These are phyloP conservation scores for Chlorella ohadii DNA, from an alignment of 139 green algal species.

Conservation along the genomic window DNA sequence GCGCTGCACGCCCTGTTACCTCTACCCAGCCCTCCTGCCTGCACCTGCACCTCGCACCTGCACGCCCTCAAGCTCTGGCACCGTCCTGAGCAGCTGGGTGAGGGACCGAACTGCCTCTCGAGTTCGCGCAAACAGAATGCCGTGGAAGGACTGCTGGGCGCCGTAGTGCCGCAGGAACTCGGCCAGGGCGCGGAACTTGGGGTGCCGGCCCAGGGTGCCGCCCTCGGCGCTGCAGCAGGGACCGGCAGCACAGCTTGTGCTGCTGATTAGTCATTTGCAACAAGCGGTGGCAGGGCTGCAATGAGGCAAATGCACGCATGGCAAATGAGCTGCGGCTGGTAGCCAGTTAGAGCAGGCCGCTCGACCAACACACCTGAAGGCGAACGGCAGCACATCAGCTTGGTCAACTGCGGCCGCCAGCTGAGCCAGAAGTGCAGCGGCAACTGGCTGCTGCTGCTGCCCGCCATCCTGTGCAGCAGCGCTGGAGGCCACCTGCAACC, in stretches of 20 bases:
- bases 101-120: constrained; percentile 37
- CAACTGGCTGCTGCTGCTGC: neutral
- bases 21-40: too few relatives aligned
- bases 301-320: too few relatives aligned
- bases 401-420: neutral
- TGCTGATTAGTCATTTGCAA: neutral
- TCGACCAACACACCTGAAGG: neutral
- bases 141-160: constrained; percentile 19
- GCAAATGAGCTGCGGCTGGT: too few relatives aligned
- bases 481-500: neutral
- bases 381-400: neutral
- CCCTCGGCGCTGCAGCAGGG: neutral
- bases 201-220: constrained; percentile 14
- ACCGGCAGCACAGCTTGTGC: too few relatives aligned
- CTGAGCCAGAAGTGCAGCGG: neutral
- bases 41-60: constrained; percentile 10
- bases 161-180: neutral
- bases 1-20: too few relatives aligned
- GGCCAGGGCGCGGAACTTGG: constrained; percentile 18
- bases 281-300: too few relatives aligned
- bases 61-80: constrained; percentile 13
- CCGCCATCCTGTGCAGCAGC: neutral
- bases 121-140: constrained; percentile 47
- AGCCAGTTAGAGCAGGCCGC: too few relatives aligned
- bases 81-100: constrained; percentile 8